Base-by-base conservation (phyloP, 352 stramenopile genomes). In the Halophytophthora polymorphica region DNA sequence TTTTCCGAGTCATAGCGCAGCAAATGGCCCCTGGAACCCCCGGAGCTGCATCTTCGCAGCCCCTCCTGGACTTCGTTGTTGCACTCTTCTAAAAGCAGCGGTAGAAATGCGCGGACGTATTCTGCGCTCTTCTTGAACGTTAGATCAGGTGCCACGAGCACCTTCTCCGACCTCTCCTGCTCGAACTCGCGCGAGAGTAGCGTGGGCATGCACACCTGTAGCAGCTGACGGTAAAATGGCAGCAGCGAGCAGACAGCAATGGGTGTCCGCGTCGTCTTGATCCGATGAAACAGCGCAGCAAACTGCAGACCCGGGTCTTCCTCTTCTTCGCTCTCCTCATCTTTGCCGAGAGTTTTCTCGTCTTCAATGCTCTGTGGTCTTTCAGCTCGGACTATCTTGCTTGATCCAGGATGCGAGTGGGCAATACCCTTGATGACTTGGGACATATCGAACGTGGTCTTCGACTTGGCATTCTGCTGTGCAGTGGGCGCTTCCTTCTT, bases 1-100 rank as follows among this genome's bases (percentile, higher is more conserved):
- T 92, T 91, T 48, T 95, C 85, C 0, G 76, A 83, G 36, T 93
- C 83, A 39, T 92, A 93, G 10, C 80, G 81, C 22, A 93, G 46
- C 18, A 87, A 37, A 43, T 93, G 82, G 0, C 83, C 73, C 15
- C 53, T 61, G n/a, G 63, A 64, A n/a, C 66, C 38, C 18, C 21
- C 54, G 19, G 59, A 71, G 28, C 64, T 75, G 28, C 61, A 74
- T 37, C 71, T 75, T 33, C 70, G 75, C 28, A 91, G 57, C 1
- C 71, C 69, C 53, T 93, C 77, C 50, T 88, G 73, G 21, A 95
- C 60, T 54, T 93, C 85, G 19, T 87, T 90, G 58, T 81, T 83
- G 29, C 75, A 86, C 60, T 95, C 85, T 68, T 93, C 85, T 0
- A 95, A 44, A 34, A 95, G 61, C 15, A 95, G 54, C 0, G 85